Base-by-base conservation (phyloP, 2,329 filamentous ascomycete species). In the Beauveria scarabaeidicola region DNA sequence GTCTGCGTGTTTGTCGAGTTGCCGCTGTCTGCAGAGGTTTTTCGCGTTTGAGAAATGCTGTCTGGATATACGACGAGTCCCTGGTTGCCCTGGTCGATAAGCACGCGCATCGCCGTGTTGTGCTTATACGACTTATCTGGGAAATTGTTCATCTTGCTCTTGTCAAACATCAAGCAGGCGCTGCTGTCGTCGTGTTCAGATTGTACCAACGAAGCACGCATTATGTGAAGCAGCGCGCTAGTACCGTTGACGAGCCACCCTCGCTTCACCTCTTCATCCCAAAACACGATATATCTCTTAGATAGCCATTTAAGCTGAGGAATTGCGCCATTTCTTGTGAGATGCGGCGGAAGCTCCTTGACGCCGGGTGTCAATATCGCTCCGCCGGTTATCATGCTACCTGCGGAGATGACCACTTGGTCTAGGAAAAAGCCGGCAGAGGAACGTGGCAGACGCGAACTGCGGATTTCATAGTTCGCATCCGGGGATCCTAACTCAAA, bases 161-260 rank as follows among this genome's bases (percentile, higher is more conserved):
- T 15, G 19, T 23, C 29, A 25, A 25, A 52, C 25, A 41, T 17
- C 3, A 23, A 41, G 5, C n/a, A n/a, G 3, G 29, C 10, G n/a
- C 19, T 23, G 19, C 38, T 25, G 27, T 52, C 50, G 15, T 40
- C 50, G 5, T 38, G 8, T 17, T 17, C 32, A 17, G 23, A 38
- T 32, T 25, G 21, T 10, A 19, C 32, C 1, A 70, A 27, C 0
- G 64, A 67, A 3, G 65, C 63, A 8, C 63, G 62, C 9, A 67
- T 17, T 3, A 66, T 52, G 46, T 69, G 65, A 2, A 70, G 53
- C 29, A 69, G 44, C 3, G 65, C 65, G 48, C 66, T 69, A 0
- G 61, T 62, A 1, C 69, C 69, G n/a, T 69, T 68, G n/a, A 68
- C 57, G 1, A 70, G 63, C 69, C 69, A 70, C 3, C 65, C 69